Base-by-base conservation (phyloP, 202 grass and related monocot genomes). In the Alloteropsis angusta region DNA sequence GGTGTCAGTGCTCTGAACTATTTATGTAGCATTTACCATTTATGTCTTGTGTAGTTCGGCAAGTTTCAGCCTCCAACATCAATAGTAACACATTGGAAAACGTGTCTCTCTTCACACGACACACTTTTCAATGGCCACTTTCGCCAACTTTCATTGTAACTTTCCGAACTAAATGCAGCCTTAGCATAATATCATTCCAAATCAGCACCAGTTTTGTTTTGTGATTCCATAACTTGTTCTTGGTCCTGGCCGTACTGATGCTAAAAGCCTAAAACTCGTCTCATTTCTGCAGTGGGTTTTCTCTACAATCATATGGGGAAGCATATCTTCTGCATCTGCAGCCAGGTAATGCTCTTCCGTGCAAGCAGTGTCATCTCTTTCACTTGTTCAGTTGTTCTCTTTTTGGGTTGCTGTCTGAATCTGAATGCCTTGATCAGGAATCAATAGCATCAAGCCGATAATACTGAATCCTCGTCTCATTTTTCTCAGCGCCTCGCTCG, bases 281-380 rank as follows among this genome's bases (percentile, higher is more conserved):
- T 6, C 14, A 28, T 57, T 37, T 75, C 14, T 37, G 32, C 41
- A 75, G 81, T 76, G 81, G 71, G 11, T 85, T 14, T 74, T 47
- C 59, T 66, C 60, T 19, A 12, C 10, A 35, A 74, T 85, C 59
- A 15, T 43, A 18, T 60, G 72, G 30, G 49, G 32, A 41, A 70
- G 41, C 4, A 61, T 8, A 16, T 28, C 16, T 32, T 53, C 22
- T 17, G 28, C 73, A 28, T 53, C 11, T 42, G 39, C 64, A 18
- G 64, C 32, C 41, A 76, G 72, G 72, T 76, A 59, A 16, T 6
- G 9, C 6, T 55, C 1, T n/a, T 63, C 58, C 8, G 7, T 5
- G 2, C n/a, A n/a, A 41, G 0, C 34, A 2, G 8, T 25, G 19
- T 39, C 4, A 43, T 28, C 3, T 34, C 49, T 38, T 37, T 6